phyloP scores from a whole-genome alignment of 768 basidiomycete species.

The Boletus rex-veris region DNA sequence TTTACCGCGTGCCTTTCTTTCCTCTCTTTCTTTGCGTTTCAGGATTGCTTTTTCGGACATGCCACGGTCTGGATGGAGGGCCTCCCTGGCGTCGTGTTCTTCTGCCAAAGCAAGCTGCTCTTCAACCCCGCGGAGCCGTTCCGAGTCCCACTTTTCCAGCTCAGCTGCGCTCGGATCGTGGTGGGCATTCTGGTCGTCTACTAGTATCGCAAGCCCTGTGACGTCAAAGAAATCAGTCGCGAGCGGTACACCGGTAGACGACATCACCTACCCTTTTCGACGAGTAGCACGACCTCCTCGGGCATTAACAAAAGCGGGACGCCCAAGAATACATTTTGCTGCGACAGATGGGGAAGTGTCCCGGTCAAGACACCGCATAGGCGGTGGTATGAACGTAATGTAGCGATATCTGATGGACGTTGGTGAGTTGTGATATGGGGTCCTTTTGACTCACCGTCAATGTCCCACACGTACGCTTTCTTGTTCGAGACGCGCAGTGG shows the following conservation, averaged over 20 bases:
- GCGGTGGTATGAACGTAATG: constrained; percentile 72
- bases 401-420: constrained; percentile 63
- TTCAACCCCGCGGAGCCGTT: constrained; percentile 43
- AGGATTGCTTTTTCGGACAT: constrained; percentile 60
- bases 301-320: constrained; percentile 85
- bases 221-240: background rate
- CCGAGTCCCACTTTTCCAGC: constrained; percentile 51
- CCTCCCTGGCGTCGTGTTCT: constrained; percentile 47
- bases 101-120: constrained; percentile 50
- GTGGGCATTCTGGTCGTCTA: constrained; percentile 68
- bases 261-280: constrained; percentile 61
- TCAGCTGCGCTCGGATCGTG: constrained; percentile 44
- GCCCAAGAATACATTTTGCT: constrained; percentile 96
- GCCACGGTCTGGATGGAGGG: constrained; percentile 35
- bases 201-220: constrained; percentile 70
- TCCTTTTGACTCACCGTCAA: constrained; percentile 55
- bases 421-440: background rate
- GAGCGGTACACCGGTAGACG: background rate
- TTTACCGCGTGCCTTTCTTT: constrained; percentile 30
- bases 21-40: constrained; percentile 72
- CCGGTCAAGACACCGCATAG: constrained; percentile 86
- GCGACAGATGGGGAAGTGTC: constrained; percentile 90
- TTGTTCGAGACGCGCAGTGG: constrained; percentile 72
- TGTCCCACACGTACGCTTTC: constrained; percentile 85
- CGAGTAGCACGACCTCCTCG: constrained; percentile 87